Base-by-base conservation (phyloP, 495 filamentous ascomycete genomes). In the Hamigera avellanea region DNA sequence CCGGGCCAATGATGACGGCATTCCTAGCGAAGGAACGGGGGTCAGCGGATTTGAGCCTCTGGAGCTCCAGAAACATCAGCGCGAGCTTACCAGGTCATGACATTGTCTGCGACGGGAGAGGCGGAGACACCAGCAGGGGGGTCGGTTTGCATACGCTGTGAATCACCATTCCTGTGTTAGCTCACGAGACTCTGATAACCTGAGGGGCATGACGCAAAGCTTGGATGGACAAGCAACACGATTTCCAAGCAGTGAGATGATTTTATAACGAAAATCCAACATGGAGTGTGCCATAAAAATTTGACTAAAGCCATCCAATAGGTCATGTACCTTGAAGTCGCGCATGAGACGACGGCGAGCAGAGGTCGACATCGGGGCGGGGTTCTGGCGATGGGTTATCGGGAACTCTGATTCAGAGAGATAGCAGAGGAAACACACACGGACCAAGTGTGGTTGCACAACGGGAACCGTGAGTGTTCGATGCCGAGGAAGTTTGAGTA, bases 91-190 rank as follows among this genome's bases (percentile, higher is more conserved):
- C 91, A 98, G 34, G 87, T 95, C 91, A 98, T 96, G 29, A 98
- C 91, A 70, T 98, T 98, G 56, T 98, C 91, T 29, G 89, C 84
- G 14, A 98, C 83, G 1, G 91, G 91, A 25, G 91, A 95, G 25
- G 91, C 91, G 39, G 89, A 95, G 29, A 98, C 91, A 40, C 91
- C 91, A 42, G 89, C 93, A 6, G 91, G 91, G 50, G 91, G 91
- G 54, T 98, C 91, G 40, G 89, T 95, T 70, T 98, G 91, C 93
- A 98, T 98, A 57, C 91, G 86, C 91, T 95, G 52, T 27, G 40
- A 14, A 32, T n/a, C 15, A 43, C 21, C 14, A 15, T 19, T 36
- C 12, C 5, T 29, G 19, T 31, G 39, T 52, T 50, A 55, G 48
- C 44, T 38, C 33, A 38, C 33, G 41, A 33, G 35, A 28, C 41